These are phyloP conservation scores for Hymenochaete sp. DNA, from an alignment of 1,284 basidiomycete species.

Conservation along the genomic window DNA sequence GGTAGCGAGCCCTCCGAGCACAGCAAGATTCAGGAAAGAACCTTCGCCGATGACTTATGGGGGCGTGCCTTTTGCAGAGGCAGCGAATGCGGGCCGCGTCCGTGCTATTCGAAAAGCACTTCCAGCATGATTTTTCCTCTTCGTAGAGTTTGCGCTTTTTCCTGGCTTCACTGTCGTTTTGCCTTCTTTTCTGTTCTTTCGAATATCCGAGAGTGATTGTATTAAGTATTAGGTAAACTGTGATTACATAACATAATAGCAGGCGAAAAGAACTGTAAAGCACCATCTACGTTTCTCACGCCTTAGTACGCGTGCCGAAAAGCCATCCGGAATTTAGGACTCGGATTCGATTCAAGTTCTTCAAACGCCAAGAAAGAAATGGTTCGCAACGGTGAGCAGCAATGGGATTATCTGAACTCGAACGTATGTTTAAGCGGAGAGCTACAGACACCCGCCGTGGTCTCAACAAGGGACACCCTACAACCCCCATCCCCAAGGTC, in stretches of 20 bases:
- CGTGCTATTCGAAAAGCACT: slow-evolving; percentile 10
- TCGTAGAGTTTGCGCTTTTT: not conserved
- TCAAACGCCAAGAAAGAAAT: slow-evolving; percentile 63
- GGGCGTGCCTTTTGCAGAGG: slow-evolving; percentile 3
- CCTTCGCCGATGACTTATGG: not conserved
- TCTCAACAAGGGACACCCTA: slow-evolving; percentile 89
- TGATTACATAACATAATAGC: not conserved
- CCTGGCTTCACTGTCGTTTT: not conserved
- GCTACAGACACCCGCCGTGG: slow-evolving; percentile 80
- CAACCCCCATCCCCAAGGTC: slow-evolving; percentile 76
- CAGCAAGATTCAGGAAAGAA: slow-evolving; percentile 6
- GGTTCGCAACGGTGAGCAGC: slow-evolving; percentile 57
- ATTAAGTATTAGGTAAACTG: slow-evolving; percentile 1
- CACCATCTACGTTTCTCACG: not conserved
- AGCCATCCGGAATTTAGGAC: slow-evolving; percentile 26
- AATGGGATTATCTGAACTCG: slow-evolving; percentile 5
- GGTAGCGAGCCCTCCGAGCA: slow-evolving; percentile 9
- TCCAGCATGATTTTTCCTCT: slow-evolving; percentile 4
- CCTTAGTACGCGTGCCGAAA: slow-evolving; percentile 12
- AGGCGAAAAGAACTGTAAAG: slow-evolving; percentile 12
- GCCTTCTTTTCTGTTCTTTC: not conserved
- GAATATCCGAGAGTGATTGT: not conserved
- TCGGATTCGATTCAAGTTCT: slow-evolving; percentile 22
- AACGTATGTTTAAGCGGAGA: not conserved
- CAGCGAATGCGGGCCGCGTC: slow-evolving; percentile 4